phyloP scores from a whole-genome alignment of 306 rosid species.

The Potentilla sterilis region DNA sequence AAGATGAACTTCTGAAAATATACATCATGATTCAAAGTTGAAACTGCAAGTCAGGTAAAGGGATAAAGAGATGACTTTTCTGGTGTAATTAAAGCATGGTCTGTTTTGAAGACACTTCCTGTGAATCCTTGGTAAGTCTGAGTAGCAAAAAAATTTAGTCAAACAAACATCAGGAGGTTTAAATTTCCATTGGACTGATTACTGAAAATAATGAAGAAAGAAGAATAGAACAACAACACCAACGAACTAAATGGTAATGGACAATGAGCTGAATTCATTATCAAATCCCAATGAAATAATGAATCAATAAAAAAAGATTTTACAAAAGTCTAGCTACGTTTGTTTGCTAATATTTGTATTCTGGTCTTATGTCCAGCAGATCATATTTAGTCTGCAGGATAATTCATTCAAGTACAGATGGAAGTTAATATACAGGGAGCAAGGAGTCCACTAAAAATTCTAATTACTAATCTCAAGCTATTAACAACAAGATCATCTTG shows the following conservation, averaged over 20 bases:
- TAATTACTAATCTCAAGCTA: neutral
- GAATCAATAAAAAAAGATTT: neutral
- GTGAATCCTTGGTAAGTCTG: constrained; percentile 95
- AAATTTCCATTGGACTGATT: neutral
- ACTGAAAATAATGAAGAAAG: too few relatives aligned
- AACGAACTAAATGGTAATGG: neutral
- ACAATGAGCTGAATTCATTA: neutral
- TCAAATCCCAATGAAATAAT: neutral
- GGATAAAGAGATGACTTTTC: constrained; percentile 91
- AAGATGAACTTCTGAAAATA: constrained; percentile 23
- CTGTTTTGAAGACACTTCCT: constrained; percentile 78
- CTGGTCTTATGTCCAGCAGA: neutral
- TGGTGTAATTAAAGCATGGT: constrained; percentile 83
- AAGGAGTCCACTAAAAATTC: neutral
- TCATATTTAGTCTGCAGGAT: neutral
- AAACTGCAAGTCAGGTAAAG: constrained; percentile 79
- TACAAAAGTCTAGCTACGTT: neutral
- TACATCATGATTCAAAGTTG: constrained; percentile 19
- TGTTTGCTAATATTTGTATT: neutral
- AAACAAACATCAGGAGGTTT: constrained; percentile 21
- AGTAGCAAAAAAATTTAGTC: constrained; percentile 29
- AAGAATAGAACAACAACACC: too few relatives aligned
- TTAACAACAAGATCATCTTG: neutral
- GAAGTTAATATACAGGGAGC: neutral
- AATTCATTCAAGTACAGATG: too few relatives aligned